phyloP scores from a whole-genome alignment of 2,329 filamentous ascomycete genomes.

The Microdochium bolleyi region DNA sequence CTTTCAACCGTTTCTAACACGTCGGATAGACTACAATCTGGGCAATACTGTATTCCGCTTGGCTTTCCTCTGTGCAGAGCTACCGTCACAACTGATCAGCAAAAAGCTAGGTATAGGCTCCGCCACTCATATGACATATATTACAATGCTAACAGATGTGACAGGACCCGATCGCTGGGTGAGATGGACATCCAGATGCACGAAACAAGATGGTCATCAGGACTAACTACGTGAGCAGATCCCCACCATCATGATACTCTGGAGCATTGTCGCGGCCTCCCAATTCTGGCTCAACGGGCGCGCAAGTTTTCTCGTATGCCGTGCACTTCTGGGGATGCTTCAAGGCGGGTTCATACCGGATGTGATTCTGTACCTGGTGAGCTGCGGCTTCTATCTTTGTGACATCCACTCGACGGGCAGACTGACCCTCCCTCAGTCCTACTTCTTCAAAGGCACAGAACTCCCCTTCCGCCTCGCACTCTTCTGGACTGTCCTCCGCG shows the following conservation, averaged over 20 bases:
- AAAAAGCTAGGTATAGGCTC: slow-evolving; percentile 13
- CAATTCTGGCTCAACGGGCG: slow-evolving; percentile 20
- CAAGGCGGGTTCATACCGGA: slow-evolving; percentile 27
- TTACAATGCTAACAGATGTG: background rate
- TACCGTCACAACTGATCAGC: slow-evolving; percentile 14
- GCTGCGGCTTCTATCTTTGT: background rate
- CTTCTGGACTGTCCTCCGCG: slow-evolving; percentile 21
- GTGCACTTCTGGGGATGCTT: slow-evolving; percentile 22
- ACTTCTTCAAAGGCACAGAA: slow-evolving; percentile 24
- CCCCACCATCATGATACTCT: slow-evolving; percentile 24
- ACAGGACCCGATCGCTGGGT: slow-evolving; percentile 20
- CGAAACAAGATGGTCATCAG: too few species aligned
- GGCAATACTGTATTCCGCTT: slow-evolving; percentile 8
- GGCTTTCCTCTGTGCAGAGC: slow-evolving; percentile 10
- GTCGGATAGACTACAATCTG: slow-evolving; percentile 8
- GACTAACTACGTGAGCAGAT: slow-evolving; percentile 10
- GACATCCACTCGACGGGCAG: slow-evolving; percentile 1
- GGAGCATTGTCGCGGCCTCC: slow-evolving; percentile 21
- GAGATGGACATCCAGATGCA: too few species aligned
- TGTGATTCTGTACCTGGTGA: slow-evolving; percentile 17
- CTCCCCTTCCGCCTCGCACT: slow-evolving; percentile 22
- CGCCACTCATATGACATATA: too few species aligned
- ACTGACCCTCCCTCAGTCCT: slow-evolving; percentile 8
- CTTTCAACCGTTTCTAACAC: background rate
- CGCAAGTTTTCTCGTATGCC: slow-evolving; percentile 18